Conservation (phyloP, 1,284 basidiomycete genomes). For the Phellinidium pouzarii region DNA sequence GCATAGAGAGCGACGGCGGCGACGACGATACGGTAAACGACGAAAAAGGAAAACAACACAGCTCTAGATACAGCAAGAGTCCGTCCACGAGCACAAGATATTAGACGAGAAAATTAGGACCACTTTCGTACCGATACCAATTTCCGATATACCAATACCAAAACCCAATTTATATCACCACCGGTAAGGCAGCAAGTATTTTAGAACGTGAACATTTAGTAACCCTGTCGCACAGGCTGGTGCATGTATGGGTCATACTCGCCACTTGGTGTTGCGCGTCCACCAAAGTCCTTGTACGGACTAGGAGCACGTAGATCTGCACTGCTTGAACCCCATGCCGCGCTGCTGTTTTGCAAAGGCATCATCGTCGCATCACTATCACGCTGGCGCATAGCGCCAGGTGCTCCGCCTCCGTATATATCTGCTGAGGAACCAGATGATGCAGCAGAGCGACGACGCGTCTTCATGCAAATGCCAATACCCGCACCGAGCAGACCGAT, state of each 20-base stretch:
- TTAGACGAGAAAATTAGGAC: not conserved
- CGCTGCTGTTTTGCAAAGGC: conserved; percentile 12
- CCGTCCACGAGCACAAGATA: not conserved
- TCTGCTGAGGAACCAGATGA: not conserved
- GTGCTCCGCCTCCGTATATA: conserved; percentile 1
- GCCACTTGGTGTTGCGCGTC: conserved; percentile 13
- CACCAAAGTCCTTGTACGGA: conserved; percentile 17
- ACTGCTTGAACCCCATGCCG: conserved; percentile 11
- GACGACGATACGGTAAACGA: not conserved
- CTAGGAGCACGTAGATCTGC: conserved; percentile 5
- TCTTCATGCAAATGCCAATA: conserved; percentile 39
- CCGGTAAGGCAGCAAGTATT: not conserved
- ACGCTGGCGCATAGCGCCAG: conserved; percentile 12
- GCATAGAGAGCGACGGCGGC: not conserved
- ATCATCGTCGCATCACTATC: conserved; percentile 17
- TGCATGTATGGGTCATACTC: conserved; percentile 18
- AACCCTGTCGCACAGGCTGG: conserved; percentile 10
- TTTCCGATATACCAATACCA: too few species aligned
- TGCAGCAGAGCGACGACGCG: conserved; percentile 36
- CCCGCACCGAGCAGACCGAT: conserved; percentile 43
- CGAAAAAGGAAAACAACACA: not conserved
- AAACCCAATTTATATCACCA: not conserved
- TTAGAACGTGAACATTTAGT: too few species aligned
- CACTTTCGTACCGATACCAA: not conserved
- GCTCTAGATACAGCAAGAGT: not conserved